Percentiles rank a stretch among this genome's conserved stretches.
Conservation (phyloP, 108 stramenopile species). For the Pseudonitzschia delicatissima region DNA sequence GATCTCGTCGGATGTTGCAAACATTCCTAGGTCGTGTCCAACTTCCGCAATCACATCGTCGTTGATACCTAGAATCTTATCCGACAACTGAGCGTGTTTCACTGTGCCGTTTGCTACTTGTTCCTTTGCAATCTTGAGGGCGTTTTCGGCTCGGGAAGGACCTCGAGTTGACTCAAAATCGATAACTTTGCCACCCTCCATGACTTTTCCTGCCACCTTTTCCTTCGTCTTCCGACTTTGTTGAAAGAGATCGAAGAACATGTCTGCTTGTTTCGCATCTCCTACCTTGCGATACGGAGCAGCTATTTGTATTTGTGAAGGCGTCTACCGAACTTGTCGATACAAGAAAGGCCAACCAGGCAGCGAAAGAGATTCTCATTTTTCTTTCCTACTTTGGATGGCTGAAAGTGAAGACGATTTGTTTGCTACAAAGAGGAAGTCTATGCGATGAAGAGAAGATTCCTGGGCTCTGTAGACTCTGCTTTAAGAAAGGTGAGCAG, state of each 20-base stretch:
- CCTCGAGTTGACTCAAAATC: slow-evolving; percentile 81
- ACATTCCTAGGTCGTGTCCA: slow-evolving; percentile 72
- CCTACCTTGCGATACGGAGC: slow-evolving; percentile 2
- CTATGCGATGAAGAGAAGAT: too few species aligned
- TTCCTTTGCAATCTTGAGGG: slow-evolving; percentile 58
- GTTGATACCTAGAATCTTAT: slow-evolving; percentile 82
- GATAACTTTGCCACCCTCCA: slow-evolving; percentile 80
- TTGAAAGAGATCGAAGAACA: neutral
- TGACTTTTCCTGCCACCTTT: slow-evolving; percentile 50
- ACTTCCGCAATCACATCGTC: slow-evolving; percentile 84
- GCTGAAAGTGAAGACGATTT: too few species aligned
- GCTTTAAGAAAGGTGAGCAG: too few species aligned
- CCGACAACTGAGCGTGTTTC: slow-evolving; percentile 13
- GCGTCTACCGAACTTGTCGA: slow-evolving; percentile 8
- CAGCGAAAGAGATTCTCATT: slow-evolving; percentile 19
- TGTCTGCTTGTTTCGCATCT: neutral
- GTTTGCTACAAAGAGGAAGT: too few species aligned
- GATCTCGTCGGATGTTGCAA: slow-evolving; percentile 49
- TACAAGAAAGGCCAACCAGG: slow-evolving; percentile 16
- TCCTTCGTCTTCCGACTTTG: slow-evolving; percentile 46
- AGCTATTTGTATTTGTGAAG: neutral
- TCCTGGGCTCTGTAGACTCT: too few species aligned
- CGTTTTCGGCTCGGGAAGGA: slow-evolving; percentile 67
- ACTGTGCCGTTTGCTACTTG: slow-evolving; percentile 13
- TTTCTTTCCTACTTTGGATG: neutral